These are phyloP conservation scores for Marasmius tenuissimus DNA, from an alignment of 1,284 basidiomycete species.

Conservation along the genomic window DNA sequence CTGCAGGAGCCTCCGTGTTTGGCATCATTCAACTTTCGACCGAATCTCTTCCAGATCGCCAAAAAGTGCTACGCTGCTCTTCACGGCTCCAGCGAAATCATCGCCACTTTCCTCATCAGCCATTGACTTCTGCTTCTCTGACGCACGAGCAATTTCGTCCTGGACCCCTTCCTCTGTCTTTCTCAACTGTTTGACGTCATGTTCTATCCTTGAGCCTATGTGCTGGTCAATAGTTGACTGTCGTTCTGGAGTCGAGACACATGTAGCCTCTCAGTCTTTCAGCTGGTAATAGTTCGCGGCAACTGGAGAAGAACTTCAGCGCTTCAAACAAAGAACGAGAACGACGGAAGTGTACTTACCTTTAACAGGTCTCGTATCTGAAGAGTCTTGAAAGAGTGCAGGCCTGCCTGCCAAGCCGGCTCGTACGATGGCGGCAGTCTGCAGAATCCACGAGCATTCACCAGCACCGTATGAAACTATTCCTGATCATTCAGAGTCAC, in stretches of 20 bases:
- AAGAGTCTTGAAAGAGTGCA: too few relatives aligned
- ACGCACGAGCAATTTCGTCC: slow-evolving; percentile 64
- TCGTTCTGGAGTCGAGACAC: slow-evolving; percentile 60
- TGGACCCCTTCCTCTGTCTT: slow-evolving; percentile 66
- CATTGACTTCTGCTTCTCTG: slow-evolving; percentile 67
- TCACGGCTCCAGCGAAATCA: slow-evolving; percentile 42
- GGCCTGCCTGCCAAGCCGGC: too few relatives aligned
- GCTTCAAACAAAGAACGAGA: slow-evolving; percentile 8
- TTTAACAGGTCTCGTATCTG: slow-evolving; percentile 64
- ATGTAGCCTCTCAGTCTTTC: slow-evolving; percentile 57
- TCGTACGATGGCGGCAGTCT: too few relatives aligned
- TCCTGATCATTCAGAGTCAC: too few relatives aligned
- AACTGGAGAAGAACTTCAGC: slow-evolving; percentile 69
- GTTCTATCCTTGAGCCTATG: slow-evolving; percentile 64
- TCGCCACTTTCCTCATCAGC: slow-evolving; percentile 36
- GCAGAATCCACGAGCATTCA: too few relatives aligned
- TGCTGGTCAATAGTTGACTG: slow-evolving; percentile 71
- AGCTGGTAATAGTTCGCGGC: slow-evolving; percentile 76
- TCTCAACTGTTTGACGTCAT: slow-evolving; percentile 61
- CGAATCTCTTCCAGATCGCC: slow-evolving; percentile 75
- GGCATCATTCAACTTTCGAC: slow-evolving; percentile 72
- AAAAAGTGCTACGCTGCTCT: slow-evolving; percentile 59
- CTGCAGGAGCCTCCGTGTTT: slow-evolving; percentile 52
- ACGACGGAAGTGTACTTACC: slow-evolving; percentile 34
- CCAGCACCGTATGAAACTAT: too few relatives aligned